phyloP scores from a whole-genome alignment of 2,329 filamentous ascomycete genomes.

The Ceratocystis cubensis region DNA sequence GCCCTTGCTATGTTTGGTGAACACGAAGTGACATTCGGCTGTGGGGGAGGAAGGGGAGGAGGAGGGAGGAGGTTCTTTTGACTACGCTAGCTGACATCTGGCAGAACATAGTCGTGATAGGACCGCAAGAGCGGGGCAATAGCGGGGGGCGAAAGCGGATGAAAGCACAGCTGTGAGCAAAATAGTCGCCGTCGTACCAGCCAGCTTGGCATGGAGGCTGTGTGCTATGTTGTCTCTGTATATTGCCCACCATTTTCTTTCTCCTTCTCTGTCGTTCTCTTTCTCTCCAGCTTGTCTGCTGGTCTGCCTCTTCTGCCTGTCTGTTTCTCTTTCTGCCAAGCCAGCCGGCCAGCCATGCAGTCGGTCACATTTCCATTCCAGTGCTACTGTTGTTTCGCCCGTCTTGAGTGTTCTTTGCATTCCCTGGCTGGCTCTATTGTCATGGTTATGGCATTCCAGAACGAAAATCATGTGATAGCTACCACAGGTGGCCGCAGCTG shows the following conservation, averaged over 20 bases:
- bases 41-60: background rate
- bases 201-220: background rate
- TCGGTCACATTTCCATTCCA: background rate
- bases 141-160: too few species aligned
- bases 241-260: too few species aligned
- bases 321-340: background rate
- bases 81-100: too few species aligned
- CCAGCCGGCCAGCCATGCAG: too few species aligned
- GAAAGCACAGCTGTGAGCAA: too few species aligned
- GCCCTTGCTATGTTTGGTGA: background rate
- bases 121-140: too few species aligned
- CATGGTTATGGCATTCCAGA: background rate
- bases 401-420: background rate
- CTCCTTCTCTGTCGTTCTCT: too few species aligned
- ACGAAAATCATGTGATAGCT: background rate
- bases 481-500: background rate
- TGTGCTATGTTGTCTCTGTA: background rate
- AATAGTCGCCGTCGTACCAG: background rate
- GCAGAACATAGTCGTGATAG: too few species aligned
- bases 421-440: background rate
- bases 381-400: background rate
- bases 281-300: background rate
- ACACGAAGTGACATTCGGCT: background rate
- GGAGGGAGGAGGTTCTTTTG: too few species aligned
- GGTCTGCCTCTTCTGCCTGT: background rate